Base-by-base conservation (phyloP, 805 yeast genomes). In the Scheffersomyces ergatensis region DNA sequence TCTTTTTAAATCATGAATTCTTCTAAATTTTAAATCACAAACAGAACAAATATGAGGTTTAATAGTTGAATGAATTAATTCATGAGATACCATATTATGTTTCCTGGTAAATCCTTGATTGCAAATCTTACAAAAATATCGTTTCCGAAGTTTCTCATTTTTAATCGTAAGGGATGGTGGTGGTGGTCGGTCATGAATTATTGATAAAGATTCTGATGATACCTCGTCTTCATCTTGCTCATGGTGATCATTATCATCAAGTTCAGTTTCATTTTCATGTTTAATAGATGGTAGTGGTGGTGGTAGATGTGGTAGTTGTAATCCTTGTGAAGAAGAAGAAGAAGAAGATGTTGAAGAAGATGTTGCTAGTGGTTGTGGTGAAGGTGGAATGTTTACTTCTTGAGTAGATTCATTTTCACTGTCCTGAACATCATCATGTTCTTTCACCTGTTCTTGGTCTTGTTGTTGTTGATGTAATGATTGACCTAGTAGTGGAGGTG, bases 1-100 rank as follows among this genome's bases (percentile, higher is more conserved):
- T 39, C 95, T 72, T 53, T 80, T 84, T 52, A 87, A 67, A 57
- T 87, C 95, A 57, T 85, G 90, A 23, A 79, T 73, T 35, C 95
- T 70, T 44, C 93, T 72, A 58, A 87, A 86, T 47, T 70, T 75
- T 35, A 77, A 66, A 38, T 72, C 64, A 53, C 95, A 86, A 21
- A 74, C 71, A 11, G 73, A 46, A 58, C 95, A 86, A 18, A 65
- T 59, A 59, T 74, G 85, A 2, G 89, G 88, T 54, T 78, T 82
- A 46, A 70, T 73, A 37, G 74, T 70, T 13, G 87, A 73, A 58
- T 85, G 93, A 26, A 82, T 84, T 47, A 84, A 60, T 47, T 80
- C 70, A 57, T 85, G 93, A 4, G 86, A 76, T 40, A 83, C 83
- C 67, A 85, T 71, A 52, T 85, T 85, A 58, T 85, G 92, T 50